These are phyloP conservation scores for Sporothrix inflata DNA, from an alignment of 2,329 filamentous ascomycete species.

Conservation along the genomic window DNA sequence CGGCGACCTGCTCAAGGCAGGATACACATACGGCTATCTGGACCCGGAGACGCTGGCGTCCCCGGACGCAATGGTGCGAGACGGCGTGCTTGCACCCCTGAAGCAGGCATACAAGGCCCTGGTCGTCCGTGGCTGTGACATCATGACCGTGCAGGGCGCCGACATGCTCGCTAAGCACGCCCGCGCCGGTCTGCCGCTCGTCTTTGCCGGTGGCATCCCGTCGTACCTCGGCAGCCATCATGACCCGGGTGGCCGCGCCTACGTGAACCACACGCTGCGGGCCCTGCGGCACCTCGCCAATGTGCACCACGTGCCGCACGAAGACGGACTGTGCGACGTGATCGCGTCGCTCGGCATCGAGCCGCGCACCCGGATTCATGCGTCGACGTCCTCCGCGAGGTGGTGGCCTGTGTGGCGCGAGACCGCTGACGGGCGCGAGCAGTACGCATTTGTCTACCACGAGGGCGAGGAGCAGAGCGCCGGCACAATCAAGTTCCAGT, in stretches of 20 bases:
- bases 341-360: neutral
- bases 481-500: neutral
- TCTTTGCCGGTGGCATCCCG: slow-evolving; percentile 1
- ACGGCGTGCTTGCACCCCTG: neutral
- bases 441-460: neutral
- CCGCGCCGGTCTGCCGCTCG: neutral
- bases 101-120: neutral
- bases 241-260: neutral
- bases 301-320: neutral
- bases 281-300: neutral
- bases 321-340: neutral
- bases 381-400: neutral
- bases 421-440: neutral
- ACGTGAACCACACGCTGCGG: neutral
- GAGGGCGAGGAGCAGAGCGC: neutral
- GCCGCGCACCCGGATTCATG: neutral
- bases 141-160: neutral
- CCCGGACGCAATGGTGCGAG: neutral
- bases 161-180: neutral
- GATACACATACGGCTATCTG: slow-evolving; percentile 7
- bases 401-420: slow-evolving; percentile 12
- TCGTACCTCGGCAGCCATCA: neutral
- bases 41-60: slow-evolving; percentile 8
- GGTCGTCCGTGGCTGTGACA: neutral
- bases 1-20: neutral